Conservation (phyloP, 331 rosid species). For the Telfairia occidentalis region DNA sequence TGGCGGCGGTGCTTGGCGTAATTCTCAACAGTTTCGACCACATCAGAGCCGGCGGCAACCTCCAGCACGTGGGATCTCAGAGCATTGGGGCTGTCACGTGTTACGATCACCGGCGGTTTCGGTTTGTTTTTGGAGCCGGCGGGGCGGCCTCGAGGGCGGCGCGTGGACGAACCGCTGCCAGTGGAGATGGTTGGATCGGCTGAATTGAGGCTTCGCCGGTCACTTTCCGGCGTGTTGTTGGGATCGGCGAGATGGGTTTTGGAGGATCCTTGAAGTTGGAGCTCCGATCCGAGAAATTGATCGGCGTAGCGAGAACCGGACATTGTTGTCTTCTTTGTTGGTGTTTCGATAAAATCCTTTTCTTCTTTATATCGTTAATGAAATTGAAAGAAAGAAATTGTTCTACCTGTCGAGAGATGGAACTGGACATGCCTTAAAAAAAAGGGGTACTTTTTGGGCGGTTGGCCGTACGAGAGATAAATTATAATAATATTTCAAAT, state of each 20-base stretch:
- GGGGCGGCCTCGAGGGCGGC: slow-evolving; percentile 62
- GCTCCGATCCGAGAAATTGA: slow-evolving; percentile 26
- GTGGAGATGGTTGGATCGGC: slow-evolving; percentile 13
- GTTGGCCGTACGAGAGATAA: too few relatives aligned
- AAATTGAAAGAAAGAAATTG: neutral
- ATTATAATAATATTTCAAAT: too few relatives aligned
- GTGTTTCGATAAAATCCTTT: neutral
- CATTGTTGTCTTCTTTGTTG: slow-evolving; percentile 6
- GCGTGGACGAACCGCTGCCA: slow-evolving; percentile 13
- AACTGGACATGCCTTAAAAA: neutral
- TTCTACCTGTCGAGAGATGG: neutral
- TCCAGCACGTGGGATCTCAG: slow-evolving; percentile 82
- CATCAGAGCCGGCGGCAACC: slow-evolving; percentile 54
- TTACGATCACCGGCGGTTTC: slow-evolving; percentile 78
- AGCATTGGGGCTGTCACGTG: slow-evolving; percentile 77
- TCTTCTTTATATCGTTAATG: neutral
- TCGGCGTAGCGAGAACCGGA: slow-evolving; percentile 18
- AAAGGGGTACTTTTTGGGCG: too few relatives aligned
- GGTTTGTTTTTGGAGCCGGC: slow-evolving; percentile 87
- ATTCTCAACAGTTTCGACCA: slow-evolving; percentile 55
- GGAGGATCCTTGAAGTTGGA: slow-evolving; percentile 20
- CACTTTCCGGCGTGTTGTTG: slow-evolving; percentile 9
- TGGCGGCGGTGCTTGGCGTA: slow-evolving; percentile 64
- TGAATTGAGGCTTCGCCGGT: neutral
- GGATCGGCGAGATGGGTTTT: slow-evolving; percentile 5